These are phyloP conservation scores for Stylonectria norvegica DNA, from an alignment of 2,329 filamentous ascomycete genomes.

Conservation along the genomic window DNA sequence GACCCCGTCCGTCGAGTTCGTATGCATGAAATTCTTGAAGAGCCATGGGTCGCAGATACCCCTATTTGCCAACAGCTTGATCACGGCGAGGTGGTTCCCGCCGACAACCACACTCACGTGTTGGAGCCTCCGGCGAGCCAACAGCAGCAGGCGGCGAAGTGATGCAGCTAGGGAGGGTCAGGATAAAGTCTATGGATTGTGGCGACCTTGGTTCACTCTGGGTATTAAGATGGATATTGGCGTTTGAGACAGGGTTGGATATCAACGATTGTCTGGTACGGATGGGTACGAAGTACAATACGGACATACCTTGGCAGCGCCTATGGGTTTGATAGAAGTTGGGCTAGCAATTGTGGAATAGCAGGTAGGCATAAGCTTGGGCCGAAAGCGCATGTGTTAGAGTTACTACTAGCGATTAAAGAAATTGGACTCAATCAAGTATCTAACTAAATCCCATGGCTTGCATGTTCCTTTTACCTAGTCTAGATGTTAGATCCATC, in stretches of 20 bases:
- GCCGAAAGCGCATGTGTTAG: not conserved
- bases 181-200: not conserved
- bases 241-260: slow-evolving; percentile 19
- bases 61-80: slow-evolving; percentile 78
- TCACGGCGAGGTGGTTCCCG: slow-evolving; percentile 65
- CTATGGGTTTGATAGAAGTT: slow-evolving; percentile 24
- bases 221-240: slow-evolving; percentile 15
- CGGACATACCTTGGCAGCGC: slow-evolving; percentile 10
- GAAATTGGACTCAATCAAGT: too few species aligned
- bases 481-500: too few species aligned
- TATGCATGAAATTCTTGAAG: slow-evolving; percentile 80
- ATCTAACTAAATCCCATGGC: too few species aligned
- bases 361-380: not conserved
- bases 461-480: too few species aligned
- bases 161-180: slow-evolving; percentile 6
- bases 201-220: not conserved
- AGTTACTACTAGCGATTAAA: not conserved
- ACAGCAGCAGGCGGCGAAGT: slow-evolving; percentile 27
- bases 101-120: slow-evolving; percentile 77
- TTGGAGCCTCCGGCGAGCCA: slow-evolving; percentile 66
- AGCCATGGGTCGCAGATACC: slow-evolving; percentile 86
- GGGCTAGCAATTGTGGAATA: slow-evolving; percentile 19
- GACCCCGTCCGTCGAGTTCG: slow-evolving; percentile 79
- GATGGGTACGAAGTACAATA: slow-evolving; percentile 10
- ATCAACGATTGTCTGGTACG: not conserved